phyloP scores from a whole-genome alignment of 2,329 filamentous ascomycete genomes.

The Fulvia fulva region DNA sequence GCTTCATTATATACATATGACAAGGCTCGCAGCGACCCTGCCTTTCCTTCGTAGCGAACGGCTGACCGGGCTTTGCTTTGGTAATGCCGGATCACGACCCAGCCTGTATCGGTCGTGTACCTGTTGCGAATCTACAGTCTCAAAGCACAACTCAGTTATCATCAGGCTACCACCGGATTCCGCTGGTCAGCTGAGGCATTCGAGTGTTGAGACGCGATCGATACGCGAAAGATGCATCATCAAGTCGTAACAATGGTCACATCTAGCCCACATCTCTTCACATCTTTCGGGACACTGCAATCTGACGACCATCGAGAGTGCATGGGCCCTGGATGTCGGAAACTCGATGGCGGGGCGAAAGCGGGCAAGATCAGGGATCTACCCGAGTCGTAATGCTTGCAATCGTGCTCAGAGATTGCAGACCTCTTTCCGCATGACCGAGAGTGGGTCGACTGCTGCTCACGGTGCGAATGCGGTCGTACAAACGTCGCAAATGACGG shows the following conservation, averaged over 20 bases:
- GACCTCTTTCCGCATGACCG: background rate
- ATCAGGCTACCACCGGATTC: too few relatives aligned
- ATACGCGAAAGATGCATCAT: background rate
- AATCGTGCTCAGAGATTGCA: background rate
- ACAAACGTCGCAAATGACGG: background rate
- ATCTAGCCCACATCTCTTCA: background rate
- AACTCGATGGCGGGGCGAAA: background rate
- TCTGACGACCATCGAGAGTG: too few relatives aligned
- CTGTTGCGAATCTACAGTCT: too few relatives aligned
- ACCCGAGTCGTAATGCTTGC: background rate
- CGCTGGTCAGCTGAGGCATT: too few relatives aligned
- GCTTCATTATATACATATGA: background rate
- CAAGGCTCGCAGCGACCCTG: background rate
- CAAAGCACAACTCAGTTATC: too few relatives aligned
- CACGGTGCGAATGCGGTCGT: background rate
- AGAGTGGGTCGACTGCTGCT: background rate
- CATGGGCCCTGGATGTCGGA: too few relatives aligned
- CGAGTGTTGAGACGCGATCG: background rate
- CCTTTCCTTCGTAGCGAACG: background rate
- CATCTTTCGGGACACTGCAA: too few relatives aligned
- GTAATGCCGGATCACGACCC: too few relatives aligned
- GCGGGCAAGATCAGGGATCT: background rate
- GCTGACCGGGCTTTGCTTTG: background rate
- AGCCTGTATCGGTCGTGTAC: too few relatives aligned
- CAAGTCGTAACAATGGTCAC: too few relatives aligned